Conservation (phyloP, 2,329 filamentous ascomycete species). For the Aschersonia sp. region DNA sequence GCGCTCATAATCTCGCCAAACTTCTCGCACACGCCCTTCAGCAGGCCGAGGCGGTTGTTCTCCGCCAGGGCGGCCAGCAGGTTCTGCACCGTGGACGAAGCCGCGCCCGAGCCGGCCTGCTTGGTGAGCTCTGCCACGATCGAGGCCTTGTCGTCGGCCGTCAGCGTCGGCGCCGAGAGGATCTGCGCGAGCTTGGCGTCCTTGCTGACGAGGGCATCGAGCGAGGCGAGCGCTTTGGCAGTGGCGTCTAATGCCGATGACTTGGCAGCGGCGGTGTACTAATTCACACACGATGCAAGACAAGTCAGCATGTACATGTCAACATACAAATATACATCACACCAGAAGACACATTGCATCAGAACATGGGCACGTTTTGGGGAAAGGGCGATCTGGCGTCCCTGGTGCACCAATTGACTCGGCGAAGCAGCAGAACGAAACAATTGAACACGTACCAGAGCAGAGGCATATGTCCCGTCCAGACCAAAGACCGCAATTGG, state of each 20-base stretch:
- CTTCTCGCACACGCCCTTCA: constrained; percentile 75
- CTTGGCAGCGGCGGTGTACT: constrained; percentile 97
- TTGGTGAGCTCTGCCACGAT: constrained; percentile 83
- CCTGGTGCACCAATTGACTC: not conserved
- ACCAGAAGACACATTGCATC: no score
- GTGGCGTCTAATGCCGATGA: constrained; percentile 71
- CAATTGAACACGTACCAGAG: constrained; percentile 55
- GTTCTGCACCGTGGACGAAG: constrained; percentile 66
- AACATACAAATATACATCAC: no score
- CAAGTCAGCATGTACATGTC: no score
- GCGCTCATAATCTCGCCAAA: constrained; percentile 80
- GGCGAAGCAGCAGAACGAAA: not conserved
- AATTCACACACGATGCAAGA: not conserved
- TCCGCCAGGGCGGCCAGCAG: constrained; percentile 81
- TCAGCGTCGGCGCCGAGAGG: constrained; percentile 69
- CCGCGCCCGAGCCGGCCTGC: constrained; percentile 58
- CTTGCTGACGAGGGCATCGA: constrained; percentile 60
- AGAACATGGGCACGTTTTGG: no score
- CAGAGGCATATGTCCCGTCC: constrained; percentile 96
- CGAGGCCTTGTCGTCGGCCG: constrained; percentile 63
- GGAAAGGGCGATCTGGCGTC: no score
- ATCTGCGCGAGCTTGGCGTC: constrained; percentile 69
- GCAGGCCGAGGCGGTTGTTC: constrained; percentile 84
- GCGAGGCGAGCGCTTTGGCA: constrained; percentile 60
- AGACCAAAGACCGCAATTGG: constrained; percentile 87